Conservation (phyloP, 805 yeast species). For the Nakazawaea ambrosiae region DNA sequence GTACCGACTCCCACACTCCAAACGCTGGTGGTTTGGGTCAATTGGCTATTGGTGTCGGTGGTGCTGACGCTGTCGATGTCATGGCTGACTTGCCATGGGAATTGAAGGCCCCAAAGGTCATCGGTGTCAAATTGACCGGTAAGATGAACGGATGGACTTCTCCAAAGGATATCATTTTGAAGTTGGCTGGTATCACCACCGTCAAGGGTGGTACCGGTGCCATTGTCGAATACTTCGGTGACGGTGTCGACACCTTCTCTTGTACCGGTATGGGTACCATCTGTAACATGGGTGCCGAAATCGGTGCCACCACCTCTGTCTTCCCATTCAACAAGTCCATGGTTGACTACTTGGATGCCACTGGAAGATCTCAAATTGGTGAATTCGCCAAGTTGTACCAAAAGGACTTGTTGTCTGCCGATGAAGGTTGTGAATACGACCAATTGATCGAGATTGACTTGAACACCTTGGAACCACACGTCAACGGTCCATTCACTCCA, state of each 20-base stretch:
- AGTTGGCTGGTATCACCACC: conserved; percentile 85
- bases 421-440: conserved; percentile 85
- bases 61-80: conserved; percentile 99
- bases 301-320: conserved; percentile 96
- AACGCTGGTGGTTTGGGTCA: conserved; percentile 99
- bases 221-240: conserved; percentile 95
- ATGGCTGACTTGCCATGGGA: conserved; percentile 98
- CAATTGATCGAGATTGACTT: conserved; percentile 87
- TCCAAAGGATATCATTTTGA: conserved; percentile 93
- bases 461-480: conserved; percentile 83
- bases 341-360: conserved; percentile 63
- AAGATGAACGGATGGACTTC: conserved; percentile 88
- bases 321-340: conserved; percentile 74
- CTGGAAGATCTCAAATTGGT: conserved; percentile 79
- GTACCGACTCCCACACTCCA: conserved; percentile 98
- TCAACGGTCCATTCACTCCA: conserved; percentile 98
- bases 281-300: conserved; percentile 99
- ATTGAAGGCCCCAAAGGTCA: conserved; percentile 89
- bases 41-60: conserved; percentile 98
- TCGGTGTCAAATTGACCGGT: conserved; percentile 94
- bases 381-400: conserved; percentile 51
- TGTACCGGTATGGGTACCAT: conserved; percentile 99
- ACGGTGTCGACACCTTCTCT: conserved; percentile 80
- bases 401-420: conserved; percentile 68
- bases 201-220: conserved; percentile 98